Percentiles rank a stretch among this genome's conserved stretches.
Conservation (phyloP, 164 flowering plant species). For the Chimonanthus salicifolius region DNA sequence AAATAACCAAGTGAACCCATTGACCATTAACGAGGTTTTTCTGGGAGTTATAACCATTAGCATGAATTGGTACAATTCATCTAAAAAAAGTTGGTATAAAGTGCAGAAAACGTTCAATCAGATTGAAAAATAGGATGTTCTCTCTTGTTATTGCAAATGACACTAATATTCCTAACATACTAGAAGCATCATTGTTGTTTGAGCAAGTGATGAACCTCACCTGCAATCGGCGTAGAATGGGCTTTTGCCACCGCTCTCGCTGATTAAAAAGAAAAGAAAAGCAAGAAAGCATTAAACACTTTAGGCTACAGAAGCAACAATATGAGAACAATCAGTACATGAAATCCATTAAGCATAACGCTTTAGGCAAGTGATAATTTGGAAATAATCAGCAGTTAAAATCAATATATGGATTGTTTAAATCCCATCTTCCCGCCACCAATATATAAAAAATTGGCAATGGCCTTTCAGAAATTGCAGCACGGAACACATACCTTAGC, state of each 20-base stretch:
- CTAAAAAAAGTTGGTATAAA: no score
- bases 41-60: no score
- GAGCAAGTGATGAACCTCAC: slow-evolving; percentile 29
- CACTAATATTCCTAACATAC: no score
- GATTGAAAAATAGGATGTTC: background rate
- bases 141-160: no score
- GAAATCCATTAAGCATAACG: background rate
- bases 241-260: slow-evolving; percentile 97
- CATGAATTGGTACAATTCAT: no score
- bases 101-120: no score
- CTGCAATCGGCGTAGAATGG: slow-evolving; percentile 90
- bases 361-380: background rate
- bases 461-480: background rate
- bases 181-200: background rate
- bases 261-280: slow-evolving; percentile 24
- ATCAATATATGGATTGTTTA: no score
- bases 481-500: slow-evolving; percentile 50
- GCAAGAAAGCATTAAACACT: background rate
- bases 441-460: background rate
- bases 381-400: no score
- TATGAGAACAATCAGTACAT: background rate
- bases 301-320: background rate
- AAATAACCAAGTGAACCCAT: background rate
- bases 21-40: background rate
- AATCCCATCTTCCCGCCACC: no score